phyloP scores from a whole-genome alignment of 2,329 filamentous ascomycete species.

The Teratosphaeria zuluensis region DNA sequence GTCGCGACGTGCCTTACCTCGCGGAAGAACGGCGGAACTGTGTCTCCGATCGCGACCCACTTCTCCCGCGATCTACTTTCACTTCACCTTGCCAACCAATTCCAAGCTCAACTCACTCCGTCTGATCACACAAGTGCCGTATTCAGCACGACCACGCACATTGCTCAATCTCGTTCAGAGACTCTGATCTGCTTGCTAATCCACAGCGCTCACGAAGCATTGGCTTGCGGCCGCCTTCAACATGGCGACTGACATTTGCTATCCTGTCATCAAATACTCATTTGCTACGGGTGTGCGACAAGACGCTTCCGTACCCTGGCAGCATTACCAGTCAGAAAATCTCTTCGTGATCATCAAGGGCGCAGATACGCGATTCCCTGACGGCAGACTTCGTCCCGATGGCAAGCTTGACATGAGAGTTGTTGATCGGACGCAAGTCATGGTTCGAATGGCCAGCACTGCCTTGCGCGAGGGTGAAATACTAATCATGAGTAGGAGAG shows the following conservation, averaged over 20 bases:
- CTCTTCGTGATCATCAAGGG: slow-evolving; percentile 22
- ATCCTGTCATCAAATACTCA: slow-evolving; percentile 23
- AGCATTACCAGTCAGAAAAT: slow-evolving; percentile 20
- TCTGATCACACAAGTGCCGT: background rate
- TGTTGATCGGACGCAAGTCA: slow-evolving; percentile 8
- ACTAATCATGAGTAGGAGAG: slow-evolving; percentile 16
- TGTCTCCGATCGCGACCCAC: background rate
- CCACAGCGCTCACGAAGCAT: background rate
- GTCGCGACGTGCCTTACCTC: background rate
- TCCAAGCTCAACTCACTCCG: background rate
- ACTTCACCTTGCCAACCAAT: background rate
- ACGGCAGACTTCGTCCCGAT: slow-evolving; percentile 1
- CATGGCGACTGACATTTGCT: slow-evolving; percentile 18
- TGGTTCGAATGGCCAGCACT: slow-evolving; percentile 6
- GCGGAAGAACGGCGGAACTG: background rate
- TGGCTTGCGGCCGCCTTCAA: slow-evolving; percentile 6
- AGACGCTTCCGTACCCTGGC: slow-evolving; percentile 27
- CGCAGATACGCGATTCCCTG: background rate
- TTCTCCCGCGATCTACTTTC: background rate
- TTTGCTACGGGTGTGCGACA: slow-evolving; percentile 23
- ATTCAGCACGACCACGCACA: background rate
- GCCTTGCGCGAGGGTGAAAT: background rate
- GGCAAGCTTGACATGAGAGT: slow-evolving; percentile 9
- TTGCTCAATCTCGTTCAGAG: background rate
- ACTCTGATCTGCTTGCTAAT: background rate